phyloP scores from a whole-genome alignment of 192 early-diverging fungal genomes.

The Chytriomyces hyalinus region DNA sequence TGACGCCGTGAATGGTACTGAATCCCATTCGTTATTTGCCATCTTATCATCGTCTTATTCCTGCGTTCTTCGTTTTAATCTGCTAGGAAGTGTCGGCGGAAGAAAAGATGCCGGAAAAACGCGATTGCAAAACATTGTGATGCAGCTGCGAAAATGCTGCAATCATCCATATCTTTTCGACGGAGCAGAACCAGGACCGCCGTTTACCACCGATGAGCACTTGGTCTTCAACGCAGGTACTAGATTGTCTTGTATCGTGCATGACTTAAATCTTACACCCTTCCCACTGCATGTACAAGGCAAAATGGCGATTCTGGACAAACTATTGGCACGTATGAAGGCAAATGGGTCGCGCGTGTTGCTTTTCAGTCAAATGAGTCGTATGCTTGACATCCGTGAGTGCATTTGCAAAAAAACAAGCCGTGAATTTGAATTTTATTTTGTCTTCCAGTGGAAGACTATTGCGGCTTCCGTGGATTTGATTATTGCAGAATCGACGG shows the following conservation, averaged over 20 bases:
- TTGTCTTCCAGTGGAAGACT: constrained; percentile 78
- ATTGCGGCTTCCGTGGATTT: constrained; percentile 88
- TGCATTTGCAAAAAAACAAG: not conserved
- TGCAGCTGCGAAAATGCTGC: constrained; percentile 83
- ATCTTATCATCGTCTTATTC: not conserved
- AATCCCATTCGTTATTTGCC: not conserved
- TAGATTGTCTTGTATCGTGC: not conserved
- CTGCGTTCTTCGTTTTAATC: not conserved
- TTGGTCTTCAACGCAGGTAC: constrained; percentile 83
- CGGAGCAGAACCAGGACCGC: constrained; percentile 90
- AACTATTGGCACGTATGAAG: constrained; percentile 77
- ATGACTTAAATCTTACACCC: constrained; percentile 4
- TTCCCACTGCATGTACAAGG: constrained; percentile 47
- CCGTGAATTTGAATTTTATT: not conserved
- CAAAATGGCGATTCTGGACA: constrained; percentile 94
- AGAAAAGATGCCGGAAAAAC: constrained; percentile 85
- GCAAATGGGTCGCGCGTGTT: constrained; percentile 92
- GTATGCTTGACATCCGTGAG: constrained; percentile 87
- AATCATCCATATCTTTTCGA: constrained; percentile 94
- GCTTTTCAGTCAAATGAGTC: constrained; percentile 98
- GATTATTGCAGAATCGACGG: constrained; percentile 97
- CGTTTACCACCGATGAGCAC: constrained; percentile 96
- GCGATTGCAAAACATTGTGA: constrained; percentile 91
- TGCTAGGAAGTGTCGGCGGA: constrained; percentile 44
- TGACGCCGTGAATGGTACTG: constrained; percentile 87